A percentile compares a stretch with the other conserved stretches of the same genome.
phyloP scores from a whole-genome alignment of 495 filamentous ascomycete species.

The Aspergillus sparsus region DNA sequence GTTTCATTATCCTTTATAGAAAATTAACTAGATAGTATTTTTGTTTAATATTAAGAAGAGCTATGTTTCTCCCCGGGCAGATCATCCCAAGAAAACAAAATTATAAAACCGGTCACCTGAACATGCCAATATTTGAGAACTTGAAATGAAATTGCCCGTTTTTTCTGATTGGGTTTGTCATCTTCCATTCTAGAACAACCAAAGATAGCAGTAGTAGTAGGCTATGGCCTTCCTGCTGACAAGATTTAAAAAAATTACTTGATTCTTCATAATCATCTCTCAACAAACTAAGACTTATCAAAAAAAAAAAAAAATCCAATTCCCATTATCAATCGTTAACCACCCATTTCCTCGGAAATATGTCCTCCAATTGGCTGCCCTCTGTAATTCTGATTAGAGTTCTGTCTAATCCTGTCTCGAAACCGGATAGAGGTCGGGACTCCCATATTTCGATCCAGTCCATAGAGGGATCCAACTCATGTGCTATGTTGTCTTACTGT shows the following conservation, averaged over 20 bases:
- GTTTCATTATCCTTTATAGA: not conserved
- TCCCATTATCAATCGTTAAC: conserved; percentile 17
- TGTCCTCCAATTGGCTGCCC: not conserved
- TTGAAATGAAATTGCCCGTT: not conserved
- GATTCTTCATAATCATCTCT: conserved; percentile 1
- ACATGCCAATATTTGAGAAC: not conserved
- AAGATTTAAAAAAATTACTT: not conserved
- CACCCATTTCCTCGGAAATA: conserved; percentile 19
- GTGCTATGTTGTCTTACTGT: not conserved
- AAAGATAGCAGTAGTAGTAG: no score
- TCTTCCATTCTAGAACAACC: conserved; percentile 20
- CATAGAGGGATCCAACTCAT: not conserved
- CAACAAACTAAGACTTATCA: not conserved
- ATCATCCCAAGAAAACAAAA: not conserved
- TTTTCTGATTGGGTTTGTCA: conserved; percentile 18
- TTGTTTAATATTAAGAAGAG: no score
- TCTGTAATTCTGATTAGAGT: not conserved
- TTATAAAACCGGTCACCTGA: conserved; percentile 15
- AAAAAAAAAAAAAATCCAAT: not conserved
- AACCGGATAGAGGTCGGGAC: no score
- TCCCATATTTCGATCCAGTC: not conserved
- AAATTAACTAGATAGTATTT: no score
- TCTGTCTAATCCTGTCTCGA: not conserved
- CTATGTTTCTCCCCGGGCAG: not conserved
- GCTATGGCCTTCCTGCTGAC: no score